Conservation (phyloP, 1,139 yeast species). For the Debaryomyces sp. region DNA sequence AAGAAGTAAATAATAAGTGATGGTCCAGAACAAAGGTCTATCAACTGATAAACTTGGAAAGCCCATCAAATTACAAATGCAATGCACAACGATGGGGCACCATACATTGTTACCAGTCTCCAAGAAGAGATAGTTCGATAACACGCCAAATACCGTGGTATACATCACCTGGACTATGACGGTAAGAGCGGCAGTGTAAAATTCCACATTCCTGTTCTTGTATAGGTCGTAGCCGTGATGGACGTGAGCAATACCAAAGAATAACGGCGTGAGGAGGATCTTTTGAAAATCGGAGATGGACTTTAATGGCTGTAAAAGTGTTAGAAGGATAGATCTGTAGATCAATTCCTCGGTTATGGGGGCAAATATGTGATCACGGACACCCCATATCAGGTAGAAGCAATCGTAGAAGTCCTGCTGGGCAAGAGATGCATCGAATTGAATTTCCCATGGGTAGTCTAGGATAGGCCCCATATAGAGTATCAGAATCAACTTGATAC, state of each 20-base stretch:
- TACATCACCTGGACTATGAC: constrained; percentile 64
- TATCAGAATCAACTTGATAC: constrained; percentile 35
- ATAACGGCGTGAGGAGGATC: constrained; percentile 58
- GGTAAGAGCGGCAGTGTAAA: constrained; percentile 37
- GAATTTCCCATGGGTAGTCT: constrained; percentile 31
- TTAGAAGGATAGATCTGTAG: constrained; percentile 65
- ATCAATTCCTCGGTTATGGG: constrained; percentile 89
- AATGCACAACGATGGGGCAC: constrained; percentile 67
- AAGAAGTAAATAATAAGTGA: constrained; percentile 45
- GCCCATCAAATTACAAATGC: constrained; percentile 78
- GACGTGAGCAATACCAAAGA: constrained; percentile 89
- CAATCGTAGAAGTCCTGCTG: constrained; percentile 21
- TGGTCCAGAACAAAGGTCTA: constrained; percentile 17
- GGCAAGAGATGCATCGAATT: constrained; percentile 13
- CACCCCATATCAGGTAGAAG: constrained; percentile 46
- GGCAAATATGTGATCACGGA: constrained; percentile 73
- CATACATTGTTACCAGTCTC: constrained; percentile 54
- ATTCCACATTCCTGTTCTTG: constrained; percentile 24
- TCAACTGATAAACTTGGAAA: constrained; percentile 55
- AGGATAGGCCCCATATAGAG: constrained; percentile 64
- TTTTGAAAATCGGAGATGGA: constrained; percentile 21
- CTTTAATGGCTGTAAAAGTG: constrained; percentile 34
- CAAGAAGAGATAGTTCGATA: constrained; percentile 64
- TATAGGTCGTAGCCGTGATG: constrained; percentile 76
- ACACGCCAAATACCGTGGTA: constrained; percentile 79